Base-by-base conservation (phyloP, 2,329 filamentous ascomycete genomes). In the Chaetomiaceae sp. region DNA sequence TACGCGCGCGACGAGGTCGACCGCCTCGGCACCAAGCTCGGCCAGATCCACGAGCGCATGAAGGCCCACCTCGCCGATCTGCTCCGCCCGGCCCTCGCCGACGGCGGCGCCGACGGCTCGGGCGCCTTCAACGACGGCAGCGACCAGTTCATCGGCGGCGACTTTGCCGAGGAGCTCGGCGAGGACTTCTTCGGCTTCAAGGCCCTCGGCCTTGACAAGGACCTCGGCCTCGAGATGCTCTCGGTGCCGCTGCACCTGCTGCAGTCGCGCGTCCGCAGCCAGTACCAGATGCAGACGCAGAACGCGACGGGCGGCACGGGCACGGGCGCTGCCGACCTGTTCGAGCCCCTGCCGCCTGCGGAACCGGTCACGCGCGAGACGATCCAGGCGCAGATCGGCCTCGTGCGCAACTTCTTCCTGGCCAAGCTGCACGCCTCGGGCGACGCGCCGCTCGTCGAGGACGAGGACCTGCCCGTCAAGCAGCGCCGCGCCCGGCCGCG, bases 131-230 rank as follows among this genome's bases (percentile, higher is more conserved):
- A 94, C 52, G 93, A 98, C 59, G 91, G 90, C 54, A 95, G 89
- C 65, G 93, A 98, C 54, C 93, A 97, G 62, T 98, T 97, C 58
- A 83, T 96, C 38, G 88, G 87, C 37, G 93, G 93, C 51, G 93
- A 98, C 65, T 98, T 98, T 64, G 93, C 93, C 1, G 93, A 96
- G 63, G 93, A 98, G 58, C 85, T 98, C 11, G 91, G 90, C 51
- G 93, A 98, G 71, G 93, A 98, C 68, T 98, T 96, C 77, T 98
- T 98, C 61, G 93, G 93, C 22, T 97, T 98, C 78, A 90, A 89
- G 62, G 90, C 95, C 50, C 79, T 98, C 37, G 93, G 93, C 35
- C 76, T 98, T 48, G 89, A 95, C 60, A 84, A 83, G 57, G 93
- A 98, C 63, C 85, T 97, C 62, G 90, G 90, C 15, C 75, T 93